phyloP scores from a whole-genome alignment of 352 stramenopile genomes.

The Phytophthora foliorum region DNA sequence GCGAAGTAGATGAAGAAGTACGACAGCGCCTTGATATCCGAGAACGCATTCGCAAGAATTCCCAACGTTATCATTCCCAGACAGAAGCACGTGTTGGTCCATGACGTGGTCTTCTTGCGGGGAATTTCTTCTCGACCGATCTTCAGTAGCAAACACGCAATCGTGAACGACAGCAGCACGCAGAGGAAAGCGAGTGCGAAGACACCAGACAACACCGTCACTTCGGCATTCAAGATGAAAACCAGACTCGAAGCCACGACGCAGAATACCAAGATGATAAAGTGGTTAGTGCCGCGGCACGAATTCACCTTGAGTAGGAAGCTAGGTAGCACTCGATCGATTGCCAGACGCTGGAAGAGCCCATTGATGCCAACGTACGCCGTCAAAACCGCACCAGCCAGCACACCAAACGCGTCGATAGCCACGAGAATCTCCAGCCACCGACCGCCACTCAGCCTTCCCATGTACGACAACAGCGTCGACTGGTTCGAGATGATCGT shows the following conservation, averaged over 20 bases:
- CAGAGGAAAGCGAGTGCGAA: constrained; percentile 91
- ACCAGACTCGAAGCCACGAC: constrained; percentile 77
- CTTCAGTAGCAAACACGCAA: constrained; percentile 90
- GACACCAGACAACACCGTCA: constrained; percentile 81
- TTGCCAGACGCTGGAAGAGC: constrained; percentile 80
- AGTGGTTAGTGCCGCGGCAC: constrained; percentile 83
- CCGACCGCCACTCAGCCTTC: constrained; percentile 54
- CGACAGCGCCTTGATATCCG: constrained; percentile 47
- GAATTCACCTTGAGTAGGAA: constrained; percentile 71
- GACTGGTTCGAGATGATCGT: constrained; percentile 73
- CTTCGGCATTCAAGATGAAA: constrained; percentile 81
- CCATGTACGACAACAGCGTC: constrained; percentile 71
- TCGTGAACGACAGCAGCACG: constrained; percentile 86
- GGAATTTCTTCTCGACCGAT: constrained; percentile 82
- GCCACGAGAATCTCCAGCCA: constrained; percentile 58
- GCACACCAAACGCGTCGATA: constrained; percentile 91
- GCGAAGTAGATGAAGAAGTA: constrained; percentile 76
- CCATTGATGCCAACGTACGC: constrained; percentile 87
- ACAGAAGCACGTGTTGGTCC: constrained; percentile 64
- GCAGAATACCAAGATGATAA: constrained; percentile 86
- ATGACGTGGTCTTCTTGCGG: constrained; percentile 71
- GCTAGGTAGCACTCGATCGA: constrained; percentile 75
- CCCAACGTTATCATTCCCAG: constrained; percentile 57
- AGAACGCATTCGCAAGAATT: constrained; percentile 63
- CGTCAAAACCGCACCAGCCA: constrained; percentile 87